These are phyloP conservation scores for Penicillium goetzii DNA, from an alignment of 495 filamentous ascomycete species.

Conservation along the genomic window DNA sequence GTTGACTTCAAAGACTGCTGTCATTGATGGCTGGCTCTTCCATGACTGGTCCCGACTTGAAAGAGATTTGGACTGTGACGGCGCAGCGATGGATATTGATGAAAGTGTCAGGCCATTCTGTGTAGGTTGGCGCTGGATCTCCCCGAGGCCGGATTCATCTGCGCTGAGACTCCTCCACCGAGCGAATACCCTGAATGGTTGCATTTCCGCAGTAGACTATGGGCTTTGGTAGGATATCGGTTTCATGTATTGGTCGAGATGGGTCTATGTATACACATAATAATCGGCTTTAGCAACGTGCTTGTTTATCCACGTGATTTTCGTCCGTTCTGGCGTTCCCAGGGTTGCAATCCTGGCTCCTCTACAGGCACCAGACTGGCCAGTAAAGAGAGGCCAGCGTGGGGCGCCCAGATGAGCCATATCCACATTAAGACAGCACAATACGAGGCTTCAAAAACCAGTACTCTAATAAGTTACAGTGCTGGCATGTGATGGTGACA, in stretches of 20 bases:
- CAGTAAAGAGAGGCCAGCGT: background rate
- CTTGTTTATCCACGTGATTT: background rate
- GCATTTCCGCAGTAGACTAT: background rate
- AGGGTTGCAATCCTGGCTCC: background rate
- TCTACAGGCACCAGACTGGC: background rate
- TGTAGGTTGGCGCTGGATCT: background rate
- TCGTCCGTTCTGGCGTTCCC: background rate
- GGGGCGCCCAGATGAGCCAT: background rate
- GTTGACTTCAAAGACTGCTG: background rate
- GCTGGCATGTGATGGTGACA: background rate
- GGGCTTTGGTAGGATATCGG: background rate
- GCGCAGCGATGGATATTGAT: background rate
- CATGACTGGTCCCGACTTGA: constrained; percentile 2
- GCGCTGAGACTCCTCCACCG: background rate
- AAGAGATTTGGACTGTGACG: background rate
- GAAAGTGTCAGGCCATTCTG: background rate
- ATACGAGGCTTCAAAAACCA: background rate
- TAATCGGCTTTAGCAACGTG: background rate
- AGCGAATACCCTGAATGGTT: background rate
- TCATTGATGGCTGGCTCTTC: background rate
- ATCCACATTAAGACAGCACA: constrained; percentile 1
- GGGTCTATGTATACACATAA: background rate
- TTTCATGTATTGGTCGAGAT: background rate
- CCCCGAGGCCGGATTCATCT: background rate
- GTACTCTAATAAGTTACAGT: background rate